phyloP scores from a whole-genome alignment of 1,284 basidiomycete genomes.

The Exobasidium cylindrosporum region DNA sequence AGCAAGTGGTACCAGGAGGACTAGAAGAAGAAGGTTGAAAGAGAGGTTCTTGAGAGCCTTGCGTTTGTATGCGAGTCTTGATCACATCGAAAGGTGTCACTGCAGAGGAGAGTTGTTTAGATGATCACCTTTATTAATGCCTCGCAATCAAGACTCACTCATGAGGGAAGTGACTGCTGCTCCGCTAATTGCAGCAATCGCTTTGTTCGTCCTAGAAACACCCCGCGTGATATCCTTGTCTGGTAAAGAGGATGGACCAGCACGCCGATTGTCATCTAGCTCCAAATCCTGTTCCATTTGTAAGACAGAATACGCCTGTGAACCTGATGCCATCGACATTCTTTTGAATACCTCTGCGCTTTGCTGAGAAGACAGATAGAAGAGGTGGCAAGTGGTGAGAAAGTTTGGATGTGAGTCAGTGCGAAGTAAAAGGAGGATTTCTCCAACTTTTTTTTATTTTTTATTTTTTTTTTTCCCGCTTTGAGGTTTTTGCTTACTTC shows the following conservation, averaged over 20 bases:
- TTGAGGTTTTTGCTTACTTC: no score
- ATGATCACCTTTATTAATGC: neutral
- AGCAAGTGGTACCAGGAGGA: constrained; percentile 38
- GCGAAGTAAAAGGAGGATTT: no score
- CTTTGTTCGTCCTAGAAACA: constrained; percentile 59
- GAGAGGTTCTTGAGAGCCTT: constrained; percentile 55
- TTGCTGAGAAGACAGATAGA: neutral
- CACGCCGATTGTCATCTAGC: neutral
- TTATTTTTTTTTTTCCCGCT: no score
- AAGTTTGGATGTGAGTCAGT: neutral
- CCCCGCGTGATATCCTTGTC: neutral
- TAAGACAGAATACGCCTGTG: neutral
- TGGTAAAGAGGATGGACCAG: neutral
- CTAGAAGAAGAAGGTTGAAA: constrained; percentile 26
- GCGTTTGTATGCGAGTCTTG: constrained; percentile 86
- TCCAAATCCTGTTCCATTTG: neutral
- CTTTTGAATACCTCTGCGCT: neutral
- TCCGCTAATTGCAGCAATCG: constrained; percentile 74
- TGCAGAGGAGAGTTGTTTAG: constrained; percentile 49
- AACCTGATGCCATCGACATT: neutral
- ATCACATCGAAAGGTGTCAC: constrained; percentile 94
- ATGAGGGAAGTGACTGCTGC: constrained; percentile 77
- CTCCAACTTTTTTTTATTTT: no score
- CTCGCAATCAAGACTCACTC: constrained; percentile 61
- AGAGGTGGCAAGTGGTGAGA: neutral